Evolutionary conservation across 345 rosid species (phyloP).

Genomic region (Aegle marmelos): DNA sequence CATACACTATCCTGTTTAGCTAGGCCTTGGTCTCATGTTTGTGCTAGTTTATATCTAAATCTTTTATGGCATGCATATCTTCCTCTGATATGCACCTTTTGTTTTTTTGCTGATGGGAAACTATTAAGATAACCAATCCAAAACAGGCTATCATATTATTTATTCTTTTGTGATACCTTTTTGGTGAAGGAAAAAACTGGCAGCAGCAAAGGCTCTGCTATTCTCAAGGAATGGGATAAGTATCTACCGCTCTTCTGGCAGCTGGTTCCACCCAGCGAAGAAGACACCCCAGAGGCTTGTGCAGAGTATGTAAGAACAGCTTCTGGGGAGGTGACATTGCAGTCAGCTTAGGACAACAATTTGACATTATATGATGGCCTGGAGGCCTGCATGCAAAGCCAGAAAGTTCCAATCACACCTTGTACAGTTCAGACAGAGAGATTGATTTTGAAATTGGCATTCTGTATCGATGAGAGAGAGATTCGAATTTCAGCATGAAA

Average conservation of each 20-base stretch:
- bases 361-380: not conserved
- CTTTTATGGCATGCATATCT: not conserved
- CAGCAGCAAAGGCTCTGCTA: slow-evolving; percentile 69
- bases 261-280: slow-evolving; percentile 98
- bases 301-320: slow-evolving; percentile 63
- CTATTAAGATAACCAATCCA: not conserved
- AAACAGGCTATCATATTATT: not conserved
- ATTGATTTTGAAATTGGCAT: not conserved
- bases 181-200: slow-evolving; percentile 84
- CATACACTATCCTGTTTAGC: too few species aligned
- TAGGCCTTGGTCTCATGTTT: not conserved
- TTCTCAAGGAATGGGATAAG: slow-evolving; percentile 81
- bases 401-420: not conserved
- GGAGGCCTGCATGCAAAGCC: not conserved
- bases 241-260: slow-evolving; percentile 90
- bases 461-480: not conserved
- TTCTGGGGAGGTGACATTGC: slow-evolving; percentile 67
- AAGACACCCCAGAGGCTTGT: slow-evolving; percentile 97
- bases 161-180: not conserved
- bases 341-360: slow-evolving; percentile 52
- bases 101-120: not conserved
- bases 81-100: not conserved
- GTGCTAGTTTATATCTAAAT: not conserved
- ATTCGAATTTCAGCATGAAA: not conserved
- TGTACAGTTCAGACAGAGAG: slow-evolving; percentile 29